A percentile compares a stretch with the other conserved stretches of the same genome.
These are phyloP conservation scores for Candida boidinii DNA, from an alignment of 805 yeast species.

Conservation along the genomic window DNA sequence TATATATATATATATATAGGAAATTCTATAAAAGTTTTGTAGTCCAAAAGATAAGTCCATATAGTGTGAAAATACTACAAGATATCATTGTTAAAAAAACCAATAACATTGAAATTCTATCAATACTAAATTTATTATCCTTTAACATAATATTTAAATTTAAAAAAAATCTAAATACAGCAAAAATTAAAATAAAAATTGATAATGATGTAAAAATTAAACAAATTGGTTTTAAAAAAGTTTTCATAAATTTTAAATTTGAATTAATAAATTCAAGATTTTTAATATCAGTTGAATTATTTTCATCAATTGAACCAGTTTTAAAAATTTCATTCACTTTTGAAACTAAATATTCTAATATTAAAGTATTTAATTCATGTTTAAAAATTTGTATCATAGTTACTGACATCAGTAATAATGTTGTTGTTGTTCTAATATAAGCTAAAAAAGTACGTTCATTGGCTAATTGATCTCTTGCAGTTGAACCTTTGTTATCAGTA, in stretches of 20 bases:
- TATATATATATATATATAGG: too few relatives aligned
- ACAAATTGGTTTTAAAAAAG: conserved; percentile 10
- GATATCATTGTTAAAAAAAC: conserved; percentile 4
- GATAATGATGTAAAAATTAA: conserved; percentile 6
- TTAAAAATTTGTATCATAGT: conserved; percentile 35
- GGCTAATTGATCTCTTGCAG: conserved; percentile 39
- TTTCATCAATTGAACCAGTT: not conserved
- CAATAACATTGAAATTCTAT: conserved; percentile 7
- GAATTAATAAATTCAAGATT: not conserved
- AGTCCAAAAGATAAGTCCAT: too few relatives aligned
- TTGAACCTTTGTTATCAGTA: conserved; percentile 29
- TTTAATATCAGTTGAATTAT: not conserved
- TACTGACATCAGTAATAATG: conserved; percentile 30
- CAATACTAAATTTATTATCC: conserved; percentile 10
- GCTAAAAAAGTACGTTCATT: conserved; percentile 43
- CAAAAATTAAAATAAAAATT: conserved; percentile 4
- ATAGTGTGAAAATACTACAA: too few relatives aligned
- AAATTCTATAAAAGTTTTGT: too few relatives aligned
- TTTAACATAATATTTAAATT: conserved; percentile 12
- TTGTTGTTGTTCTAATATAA: conserved; percentile 33
- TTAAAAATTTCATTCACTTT: not conserved
- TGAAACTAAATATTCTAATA: not conserved
- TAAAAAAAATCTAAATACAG: conserved; percentile 8
- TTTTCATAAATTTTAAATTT: conserved; percentile 1
- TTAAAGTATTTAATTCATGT: not conserved